Conservation (phyloP, 2,329 filamentous ascomycete genomes). For the Neocatenulostroma microsporum region DNA sequence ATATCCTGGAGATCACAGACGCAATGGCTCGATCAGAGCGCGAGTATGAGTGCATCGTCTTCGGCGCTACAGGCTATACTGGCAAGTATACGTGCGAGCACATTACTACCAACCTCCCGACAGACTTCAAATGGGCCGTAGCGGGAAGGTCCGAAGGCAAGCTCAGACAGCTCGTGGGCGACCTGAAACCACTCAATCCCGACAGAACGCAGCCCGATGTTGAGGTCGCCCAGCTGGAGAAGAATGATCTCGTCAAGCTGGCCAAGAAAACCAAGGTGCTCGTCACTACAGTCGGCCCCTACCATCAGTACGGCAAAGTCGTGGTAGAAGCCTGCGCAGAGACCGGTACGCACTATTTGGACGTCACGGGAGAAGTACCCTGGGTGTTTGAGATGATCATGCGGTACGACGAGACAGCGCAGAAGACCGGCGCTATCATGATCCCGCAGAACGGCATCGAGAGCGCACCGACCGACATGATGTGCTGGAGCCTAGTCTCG, state of each 20-base stretch:
- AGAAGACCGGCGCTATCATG: conserved; percentile 53
- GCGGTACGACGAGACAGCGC: conserved; percentile 54
- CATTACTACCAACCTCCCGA: conserved; percentile 62
- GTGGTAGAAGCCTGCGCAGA: conserved; percentile 58
- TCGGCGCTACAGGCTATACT: conserved; percentile 74
- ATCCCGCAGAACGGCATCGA: conserved; percentile 56
- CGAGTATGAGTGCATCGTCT: conserved; percentile 58
- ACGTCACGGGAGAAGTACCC: conserved; percentile 57
- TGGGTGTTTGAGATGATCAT: conserved; percentile 57
- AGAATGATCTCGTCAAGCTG: conserved; percentile 44
- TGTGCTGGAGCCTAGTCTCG: conserved; percentile 47
- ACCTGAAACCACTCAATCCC: conserved; percentile 58
- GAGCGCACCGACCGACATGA: conserved; percentile 52
- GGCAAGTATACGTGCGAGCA: conserved; percentile 69
- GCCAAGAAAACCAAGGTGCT: conserved; percentile 51
- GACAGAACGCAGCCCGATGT: conserved; percentile 64
- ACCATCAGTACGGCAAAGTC: conserved; percentile 55
- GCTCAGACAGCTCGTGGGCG: conserved; percentile 58
- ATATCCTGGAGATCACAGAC: too few relatives aligned
- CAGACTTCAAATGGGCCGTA: conserved; percentile 77
- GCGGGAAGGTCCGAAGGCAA: conserved; percentile 72
- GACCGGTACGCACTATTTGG: conserved; percentile 60
- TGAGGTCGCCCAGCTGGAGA: conserved; percentile 41
- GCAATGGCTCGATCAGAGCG: conserved; percentile 35
- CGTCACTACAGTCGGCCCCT: conserved; percentile 57